These are phyloP conservation scores for Apiotrichum sp. DNA, from an alignment of 1,284 basidiomycete genomes.

Conservation along the genomic window DNA sequence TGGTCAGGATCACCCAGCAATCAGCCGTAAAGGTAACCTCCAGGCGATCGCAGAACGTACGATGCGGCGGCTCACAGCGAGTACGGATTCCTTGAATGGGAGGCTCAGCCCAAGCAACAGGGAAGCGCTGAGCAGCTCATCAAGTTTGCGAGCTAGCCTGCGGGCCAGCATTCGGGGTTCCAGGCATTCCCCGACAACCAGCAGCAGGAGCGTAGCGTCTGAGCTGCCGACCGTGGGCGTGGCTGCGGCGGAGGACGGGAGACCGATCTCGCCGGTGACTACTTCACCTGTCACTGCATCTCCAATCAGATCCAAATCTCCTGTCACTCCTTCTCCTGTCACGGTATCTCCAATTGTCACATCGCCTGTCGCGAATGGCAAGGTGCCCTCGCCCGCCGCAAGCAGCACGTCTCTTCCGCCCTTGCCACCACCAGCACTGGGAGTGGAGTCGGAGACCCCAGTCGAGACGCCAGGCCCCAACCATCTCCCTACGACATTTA, in stretches of 20 bases:
- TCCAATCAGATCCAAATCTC: too few species aligned
- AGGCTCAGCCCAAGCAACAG: background rate
- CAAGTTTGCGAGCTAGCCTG: background rate
- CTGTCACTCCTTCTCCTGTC: too few species aligned
- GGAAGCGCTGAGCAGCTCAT: background rate
- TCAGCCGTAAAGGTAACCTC: background rate
- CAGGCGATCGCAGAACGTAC: conserved; percentile 10
- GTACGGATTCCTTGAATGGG: background rate
- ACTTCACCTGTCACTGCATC: too few species aligned
- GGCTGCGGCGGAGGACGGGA: too few species aligned
- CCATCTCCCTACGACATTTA: conserved; percentile 31
- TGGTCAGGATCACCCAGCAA: conserved; percentile 15
- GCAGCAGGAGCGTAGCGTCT: background rate
- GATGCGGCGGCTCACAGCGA: conserved; percentile 10
- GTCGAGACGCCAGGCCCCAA: background rate
- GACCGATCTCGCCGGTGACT: too few species aligned
- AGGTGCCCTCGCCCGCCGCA: too few species aligned
- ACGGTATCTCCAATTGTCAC: too few species aligned
- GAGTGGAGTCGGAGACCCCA: too few species aligned
- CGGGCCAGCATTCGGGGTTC: too few species aligned
- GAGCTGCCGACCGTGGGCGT: background rate
- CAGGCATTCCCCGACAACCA: background rate
- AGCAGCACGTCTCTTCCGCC: background rate
- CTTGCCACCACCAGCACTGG: too few species aligned
- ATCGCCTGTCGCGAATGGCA: too few species aligned